phyloP scores from a whole-genome alignment of 1,284 basidiomycete genomes.

The Porogramme epimiltina region DNA sequence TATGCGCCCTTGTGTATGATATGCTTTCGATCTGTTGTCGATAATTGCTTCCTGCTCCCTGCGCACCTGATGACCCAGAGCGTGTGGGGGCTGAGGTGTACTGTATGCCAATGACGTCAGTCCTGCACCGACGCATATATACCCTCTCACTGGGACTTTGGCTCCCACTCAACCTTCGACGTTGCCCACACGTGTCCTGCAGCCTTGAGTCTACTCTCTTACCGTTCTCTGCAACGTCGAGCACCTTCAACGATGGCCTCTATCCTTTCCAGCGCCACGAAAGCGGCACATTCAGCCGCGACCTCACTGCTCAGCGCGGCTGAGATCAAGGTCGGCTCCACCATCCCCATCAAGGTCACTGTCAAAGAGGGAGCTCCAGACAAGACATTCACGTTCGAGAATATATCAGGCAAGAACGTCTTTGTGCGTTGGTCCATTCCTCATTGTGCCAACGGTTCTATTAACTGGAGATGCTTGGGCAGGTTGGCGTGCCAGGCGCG shows the following conservation, averaged over 20 bases:
- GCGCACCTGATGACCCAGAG: background rate
- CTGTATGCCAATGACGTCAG: background rate
- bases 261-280: slow-evolving; percentile 3
- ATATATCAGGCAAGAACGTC: slow-evolving; percentile 66
- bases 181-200: too few relatives aligned
- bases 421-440: slow-evolving; percentile 44
- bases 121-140: background rate
- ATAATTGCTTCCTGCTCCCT: background rate
- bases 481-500: slow-evolving; percentile 64
- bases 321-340: slow-evolving; percentile 48
- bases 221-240: background rate
- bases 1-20: background rate
- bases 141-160: background rate
- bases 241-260: background rate
- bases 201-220: background rate
- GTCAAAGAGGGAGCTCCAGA: slow-evolving; percentile 62
- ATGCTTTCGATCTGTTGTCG: background rate
- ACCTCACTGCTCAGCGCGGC: slow-evolving; percentile 47
- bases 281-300: slow-evolving; percentile 59
- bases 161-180: too few relatives aligned
- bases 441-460: background rate
- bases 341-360: slow-evolving; percentile 40
- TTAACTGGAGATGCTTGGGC: background rate
- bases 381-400: slow-evolving; percentile 47
- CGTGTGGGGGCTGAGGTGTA: too few relatives aligned